Evolutionary conservation across 805 yeast genomes (phyloP).

Genomic region (Suhomyces pyralidae): DNA sequence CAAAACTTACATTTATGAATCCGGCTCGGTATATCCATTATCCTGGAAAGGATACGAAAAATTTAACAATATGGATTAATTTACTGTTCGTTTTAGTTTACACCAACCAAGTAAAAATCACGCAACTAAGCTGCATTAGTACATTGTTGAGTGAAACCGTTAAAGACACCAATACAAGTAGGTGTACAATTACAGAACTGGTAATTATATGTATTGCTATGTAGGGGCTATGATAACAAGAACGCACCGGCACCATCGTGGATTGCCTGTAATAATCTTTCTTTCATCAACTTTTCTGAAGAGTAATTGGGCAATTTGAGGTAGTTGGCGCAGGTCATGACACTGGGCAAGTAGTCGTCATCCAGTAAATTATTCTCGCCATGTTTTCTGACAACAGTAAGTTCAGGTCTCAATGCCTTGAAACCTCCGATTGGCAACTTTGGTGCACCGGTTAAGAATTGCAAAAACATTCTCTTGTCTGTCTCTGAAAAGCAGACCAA

Average conservation of each 20-base stretch:
- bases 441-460: conserved; percentile 91
- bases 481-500: conserved; percentile 50
- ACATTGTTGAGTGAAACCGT: too few species aligned
- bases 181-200: background rate
- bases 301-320: conserved; percentile 85
- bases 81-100: too few species aligned
- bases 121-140: too few species aligned
- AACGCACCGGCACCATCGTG: conserved; percentile 88
- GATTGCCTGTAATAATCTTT: conserved; percentile 65
- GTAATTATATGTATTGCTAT: background rate
- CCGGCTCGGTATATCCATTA: too few species aligned
- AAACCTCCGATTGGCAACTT: conserved; percentile 93
- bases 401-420: conserved; percentile 71
- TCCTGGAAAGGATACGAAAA: too few species aligned
- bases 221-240: conserved; percentile 54
- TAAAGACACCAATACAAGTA: background rate
- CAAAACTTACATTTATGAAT: too few species aligned
- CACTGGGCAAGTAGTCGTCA: conserved; percentile 89
- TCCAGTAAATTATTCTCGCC: conserved; percentile 66
- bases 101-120: too few species aligned
- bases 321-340: conserved; percentile 97
- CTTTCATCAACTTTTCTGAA: conserved; percentile 54
- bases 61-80: too few species aligned
- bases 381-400: conserved; percentile 83
- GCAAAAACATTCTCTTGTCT: conserved; percentile 72